phyloP scores from a whole-genome alignment of 2,329 filamentous ascomycete genomes.

The Ambrosiella xylebori region DNA sequence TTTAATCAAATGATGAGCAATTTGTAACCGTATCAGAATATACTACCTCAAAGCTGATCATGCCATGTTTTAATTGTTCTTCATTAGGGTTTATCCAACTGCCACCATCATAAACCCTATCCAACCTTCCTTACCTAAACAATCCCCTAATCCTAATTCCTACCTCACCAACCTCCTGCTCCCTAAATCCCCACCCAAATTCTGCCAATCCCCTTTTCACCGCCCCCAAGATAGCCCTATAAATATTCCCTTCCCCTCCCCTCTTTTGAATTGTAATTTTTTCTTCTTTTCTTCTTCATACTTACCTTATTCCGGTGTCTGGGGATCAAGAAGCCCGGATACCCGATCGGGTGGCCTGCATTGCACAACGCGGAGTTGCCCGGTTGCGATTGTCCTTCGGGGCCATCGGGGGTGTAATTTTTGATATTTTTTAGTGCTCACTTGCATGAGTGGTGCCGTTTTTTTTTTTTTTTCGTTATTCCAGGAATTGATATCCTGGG shows the following conservation, averaged over 20 bases:
- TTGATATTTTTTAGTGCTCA: conserved; percentile 21
- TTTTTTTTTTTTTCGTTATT: conserved; percentile 27
- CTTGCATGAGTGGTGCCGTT: background rate
- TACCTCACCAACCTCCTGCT: background rate
- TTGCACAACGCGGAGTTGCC: conserved; percentile 35
- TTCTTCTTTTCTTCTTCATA: conserved; percentile 28
- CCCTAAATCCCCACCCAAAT: background rate
- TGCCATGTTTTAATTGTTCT: background rate
- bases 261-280: conserved; percentile 13
- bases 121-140: background rate
- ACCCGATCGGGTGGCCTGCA: conserved; percentile 31
- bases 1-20: too few relatives aligned
- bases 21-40: too few relatives aligned
- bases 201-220: background rate
- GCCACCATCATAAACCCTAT: background rate
- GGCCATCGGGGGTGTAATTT: conserved; percentile 34
- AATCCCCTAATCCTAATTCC: background rate
- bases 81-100: background rate
- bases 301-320: conserved; percentile 31
- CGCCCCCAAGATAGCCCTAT: conserved; percentile 16
- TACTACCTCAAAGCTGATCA: too few relatives aligned
- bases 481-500: conserved; percentile 22
- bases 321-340: conserved; percentile 27
- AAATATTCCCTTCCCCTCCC: conserved; percentile 16
- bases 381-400: conserved; percentile 33